Evolutionary conservation across 2,329 filamentous ascomycete genomes (phyloP).

Genomic region (Cladophialophora chaetospira): DNA sequence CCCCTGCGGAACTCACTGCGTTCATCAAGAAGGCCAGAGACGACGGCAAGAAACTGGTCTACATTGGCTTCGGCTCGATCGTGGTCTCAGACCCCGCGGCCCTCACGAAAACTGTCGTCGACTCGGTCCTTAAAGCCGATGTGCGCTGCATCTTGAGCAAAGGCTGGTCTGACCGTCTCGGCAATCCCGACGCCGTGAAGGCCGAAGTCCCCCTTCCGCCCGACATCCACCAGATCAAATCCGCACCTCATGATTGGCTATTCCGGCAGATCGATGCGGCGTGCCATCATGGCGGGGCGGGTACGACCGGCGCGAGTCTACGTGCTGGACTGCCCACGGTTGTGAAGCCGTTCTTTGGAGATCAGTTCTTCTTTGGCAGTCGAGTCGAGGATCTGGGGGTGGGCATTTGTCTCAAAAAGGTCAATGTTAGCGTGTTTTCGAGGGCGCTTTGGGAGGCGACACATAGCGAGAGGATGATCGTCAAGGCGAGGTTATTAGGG

Average conservation of each 20-base stretch:
- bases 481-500: slow-evolving; percentile 78
- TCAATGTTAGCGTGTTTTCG: slow-evolving; percentile 83
- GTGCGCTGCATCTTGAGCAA: slow-evolving; percentile 94
- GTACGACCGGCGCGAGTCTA: slow-evolving; percentile 90
- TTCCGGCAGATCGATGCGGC: slow-evolving; percentile 92
- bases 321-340: slow-evolving; percentile 91
- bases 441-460: slow-evolving; percentile 89
- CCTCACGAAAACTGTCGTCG: slow-evolving; percentile 88
- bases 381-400: slow-evolving; percentile 92
- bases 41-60: slow-evolving; percentile 89
- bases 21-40: slow-evolving; percentile 82
- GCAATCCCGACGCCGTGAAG: slow-evolving; percentile 59
- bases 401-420: slow-evolving; percentile 82
- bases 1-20: slow-evolving; percentile 71
- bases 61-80: slow-evolving; percentile 95
- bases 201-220: slow-evolving; percentile 70
- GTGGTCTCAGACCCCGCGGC: slow-evolving; percentile 86
- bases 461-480: slow-evolving; percentile 86
- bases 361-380: slow-evolving; percentile 93
- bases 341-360: slow-evolving; percentile 94
- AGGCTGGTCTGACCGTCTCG: slow-evolving; percentile 88
- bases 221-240: slow-evolving; percentile 84
- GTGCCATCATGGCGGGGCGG: slow-evolving; percentile 90
- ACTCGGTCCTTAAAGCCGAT: slow-evolving; percentile 86
- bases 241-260: slow-evolving; percentile 94